A percentile compares a stretch with the other conserved stretches of the same genome.
Evolutionary conservation across 768 basidiomycete genomes (phyloP).

Genomic region (Boletus rufocinnamomeus): DNA sequence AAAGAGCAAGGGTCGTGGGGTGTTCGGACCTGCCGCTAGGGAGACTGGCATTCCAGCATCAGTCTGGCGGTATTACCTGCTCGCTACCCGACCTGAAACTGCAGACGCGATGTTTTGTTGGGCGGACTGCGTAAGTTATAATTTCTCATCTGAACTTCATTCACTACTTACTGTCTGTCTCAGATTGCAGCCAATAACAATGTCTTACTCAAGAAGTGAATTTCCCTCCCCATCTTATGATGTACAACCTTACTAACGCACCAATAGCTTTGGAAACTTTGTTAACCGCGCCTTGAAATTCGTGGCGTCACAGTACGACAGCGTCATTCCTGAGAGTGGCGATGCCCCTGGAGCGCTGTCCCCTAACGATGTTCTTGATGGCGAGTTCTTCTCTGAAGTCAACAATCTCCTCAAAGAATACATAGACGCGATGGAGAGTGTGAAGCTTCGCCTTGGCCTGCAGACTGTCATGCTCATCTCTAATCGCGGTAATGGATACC

Average conservation of each 20-base stretch:
- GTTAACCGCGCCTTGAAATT: conserved; percentile 96
- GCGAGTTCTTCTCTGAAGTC: conserved; percentile 76
- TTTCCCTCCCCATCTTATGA: neutral
- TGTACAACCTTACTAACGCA: neutral
- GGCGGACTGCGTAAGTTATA: conserved; percentile 77
- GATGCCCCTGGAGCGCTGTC: conserved; percentile 72
- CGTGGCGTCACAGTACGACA: conserved; percentile 78
- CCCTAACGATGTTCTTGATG: conserved; percentile 63
- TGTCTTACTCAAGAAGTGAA: conserved; percentile 89
- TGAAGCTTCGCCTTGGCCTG: conserved; percentile 86
- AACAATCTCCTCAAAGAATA: conserved; percentile 81
- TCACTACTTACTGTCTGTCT: neutral
- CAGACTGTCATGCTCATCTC: conserved; percentile 91
- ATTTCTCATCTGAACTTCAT: neutral
- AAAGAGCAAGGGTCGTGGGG: conserved; percentile 94
- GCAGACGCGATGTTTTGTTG: conserved; percentile 97
- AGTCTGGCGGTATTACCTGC: conserved; percentile 96
- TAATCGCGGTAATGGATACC: conserved; percentile 85
- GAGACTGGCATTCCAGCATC: conserved; percentile 92
- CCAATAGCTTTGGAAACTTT: conserved; percentile 88
- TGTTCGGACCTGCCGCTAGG: conserved; percentile 92
- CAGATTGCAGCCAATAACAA: conserved; percentile 93
- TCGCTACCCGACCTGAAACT: conserved; percentile 91
- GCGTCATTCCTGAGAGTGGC: conserved; percentile 76
- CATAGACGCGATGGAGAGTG: conserved; percentile 84